Percentiles rank a stretch among this genome's conserved stretches.
Evolutionary conservation across 352 stramenopile genomes (phyloP).

Genomic region (Phytophthora tentaculata): DNA sequence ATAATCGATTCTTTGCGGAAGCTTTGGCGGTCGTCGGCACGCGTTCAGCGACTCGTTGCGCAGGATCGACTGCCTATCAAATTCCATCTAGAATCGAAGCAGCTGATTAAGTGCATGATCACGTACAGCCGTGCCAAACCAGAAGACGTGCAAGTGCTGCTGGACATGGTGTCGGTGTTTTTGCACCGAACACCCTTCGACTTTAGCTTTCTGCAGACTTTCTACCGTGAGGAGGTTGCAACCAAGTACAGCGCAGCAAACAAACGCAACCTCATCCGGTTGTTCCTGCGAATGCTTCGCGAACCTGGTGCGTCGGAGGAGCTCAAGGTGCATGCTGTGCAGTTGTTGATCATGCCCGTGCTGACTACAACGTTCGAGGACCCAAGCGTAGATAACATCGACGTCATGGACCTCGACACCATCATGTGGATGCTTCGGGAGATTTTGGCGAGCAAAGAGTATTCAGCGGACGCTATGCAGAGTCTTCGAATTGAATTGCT

Average conservation of each 20-base stretch:
- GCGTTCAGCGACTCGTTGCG: slow-evolving; percentile 69
- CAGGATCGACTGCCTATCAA: slow-evolving; percentile 87
- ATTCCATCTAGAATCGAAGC: slow-evolving; percentile 95
- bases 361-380: slow-evolving; percentile 90
- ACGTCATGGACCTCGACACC: slow-evolving; percentile 87
- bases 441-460: slow-evolving; percentile 88
- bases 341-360: slow-evolving; percentile 95
- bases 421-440: slow-evolving; percentile 90
- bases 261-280: slow-evolving; percentile 87
- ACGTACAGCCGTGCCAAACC: slow-evolving; percentile 92
- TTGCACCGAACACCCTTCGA: slow-evolving; percentile 93
- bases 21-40: slow-evolving; percentile 92
- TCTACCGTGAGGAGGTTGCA: slow-evolving; percentile 89
- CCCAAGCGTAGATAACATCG: slow-evolving; percentile 70
- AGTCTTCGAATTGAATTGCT: slow-evolving; percentile 92
- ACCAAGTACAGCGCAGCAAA: slow-evolving; percentile 60
- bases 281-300: slow-evolving; percentile 90
- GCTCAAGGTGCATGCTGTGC: slow-evolving; percentile 93
- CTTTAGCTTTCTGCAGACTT: slow-evolving; percentile 94
- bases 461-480: slow-evolving; percentile 71
- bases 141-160: slow-evolving; percentile 95
- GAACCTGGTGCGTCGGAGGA: slow-evolving; percentile 79
- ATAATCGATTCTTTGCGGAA: slow-evolving; percentile 95
- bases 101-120: slow-evolving; percentile 96
- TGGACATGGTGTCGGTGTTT: slow-evolving; percentile 96